Percentiles rank a stretch among this genome's conserved stretches.
Conservation (phyloP, 2,329 filamentous ascomycete genomes). For the Pyricularia grisea region DNA sequence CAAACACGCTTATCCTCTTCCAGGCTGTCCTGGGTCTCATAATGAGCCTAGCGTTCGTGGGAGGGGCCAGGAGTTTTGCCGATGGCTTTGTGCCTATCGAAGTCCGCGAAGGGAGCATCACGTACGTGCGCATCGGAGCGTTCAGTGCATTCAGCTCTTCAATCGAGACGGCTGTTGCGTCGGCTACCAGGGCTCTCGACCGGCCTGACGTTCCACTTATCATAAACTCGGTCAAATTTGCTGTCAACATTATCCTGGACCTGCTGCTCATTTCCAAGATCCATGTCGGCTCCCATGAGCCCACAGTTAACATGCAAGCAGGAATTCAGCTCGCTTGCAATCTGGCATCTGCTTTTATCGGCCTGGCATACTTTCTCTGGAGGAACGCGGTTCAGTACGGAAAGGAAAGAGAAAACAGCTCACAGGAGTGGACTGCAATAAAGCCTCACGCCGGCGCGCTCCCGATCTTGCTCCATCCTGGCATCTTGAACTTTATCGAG, state of each 20-base stretch:
- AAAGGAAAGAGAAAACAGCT: conserved; percentile 6
- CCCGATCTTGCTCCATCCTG: conserved; percentile 43
- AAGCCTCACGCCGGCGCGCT: conserved; percentile 34
- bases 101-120: conserved; percentile 45
- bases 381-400: conserved; percentile 19
- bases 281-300: conserved; percentile 42
- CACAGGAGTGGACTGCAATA: conserved; percentile 6
- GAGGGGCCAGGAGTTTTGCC: conserved; percentile 44
- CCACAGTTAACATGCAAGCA: conserved; percentile 56
- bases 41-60: conserved; percentile 50
- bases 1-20: conserved; percentile 54
- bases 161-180: conserved; percentile 52
- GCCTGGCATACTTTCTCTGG: conserved; percentile 51
- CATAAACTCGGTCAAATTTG: conserved; percentile 54
- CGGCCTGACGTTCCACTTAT: conserved; percentile 59
- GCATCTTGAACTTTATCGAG: conserved; percentile 50
- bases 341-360: conserved; percentile 41
- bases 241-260: conserved; percentile 58
- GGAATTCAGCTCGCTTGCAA: conserved; percentile 53
- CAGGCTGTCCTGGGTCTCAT: conserved; percentile 48
- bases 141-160: conserved; percentile 54
- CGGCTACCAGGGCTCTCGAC: conserved; percentile 55
- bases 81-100: conserved; percentile 52
- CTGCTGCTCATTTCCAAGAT: conserved; percentile 58
- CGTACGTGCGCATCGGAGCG: conserved; percentile 54